Base-by-base conservation (phyloP, 2,329 filamentous ascomycete species). In the Cercospora canescens region DNA sequence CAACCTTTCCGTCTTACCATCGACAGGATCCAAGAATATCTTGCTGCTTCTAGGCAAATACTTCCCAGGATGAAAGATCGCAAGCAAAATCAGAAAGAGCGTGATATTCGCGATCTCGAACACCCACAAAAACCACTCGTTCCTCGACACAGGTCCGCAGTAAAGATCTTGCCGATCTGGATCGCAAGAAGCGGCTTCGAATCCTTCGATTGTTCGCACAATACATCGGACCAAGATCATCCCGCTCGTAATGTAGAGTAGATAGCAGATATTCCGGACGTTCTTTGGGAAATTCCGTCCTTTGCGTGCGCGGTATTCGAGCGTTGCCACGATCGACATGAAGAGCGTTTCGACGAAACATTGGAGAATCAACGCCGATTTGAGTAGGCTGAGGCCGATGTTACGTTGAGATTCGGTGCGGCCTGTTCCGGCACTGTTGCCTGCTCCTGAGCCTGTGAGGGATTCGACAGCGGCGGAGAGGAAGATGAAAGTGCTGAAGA, bases 401-500 rank as follows among this genome's bases (percentile, higher is more conserved):
- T 80, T 74, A n/a, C 79, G 77, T 56, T 79, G 76, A 4, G 32
- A 67, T 71, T 28, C 74, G 65, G 0, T 79, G 74, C 60, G 76
- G 73, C 63, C 83, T 45, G 75, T 74, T 60, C 84, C 82, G 5
- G 81, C 79, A 60, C 81, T 77, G 34, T 81, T 77, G 37, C 79
- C 79, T 3, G 83, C 85, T 1, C 85, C 85, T 59, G 84, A 83
- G 6, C 78, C 83, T 21, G 84, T 85, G 2, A 87, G 76, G 9
- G 82, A 71, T 54, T 86, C 83, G 41, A 88, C 81, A 0, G 82
- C 76, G 1, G 77, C 73, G 39, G 88, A 85, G 9, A 86, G 77
- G 1, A 82, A 77, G 37, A 89, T 77, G 67, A 89, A 86, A 3
- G 82, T 83, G 68, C 87, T 89, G 69, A 89, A 85, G 4, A 89